Conservation (phyloP, 2,329 filamentous ascomycete genomes). For the Curvularia eragrostidis region DNA sequence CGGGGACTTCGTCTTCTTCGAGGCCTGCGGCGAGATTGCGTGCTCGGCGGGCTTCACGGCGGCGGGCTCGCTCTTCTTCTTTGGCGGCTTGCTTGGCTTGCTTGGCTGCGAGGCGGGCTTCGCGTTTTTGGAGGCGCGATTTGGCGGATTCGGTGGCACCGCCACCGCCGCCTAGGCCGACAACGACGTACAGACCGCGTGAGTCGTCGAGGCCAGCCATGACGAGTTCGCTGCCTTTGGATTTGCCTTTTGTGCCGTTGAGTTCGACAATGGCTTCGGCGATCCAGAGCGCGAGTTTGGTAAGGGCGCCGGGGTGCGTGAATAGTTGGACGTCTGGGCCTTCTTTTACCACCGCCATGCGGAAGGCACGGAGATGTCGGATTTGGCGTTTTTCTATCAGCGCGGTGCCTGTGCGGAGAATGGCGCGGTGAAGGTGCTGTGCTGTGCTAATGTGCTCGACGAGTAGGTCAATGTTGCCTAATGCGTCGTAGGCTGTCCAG, state of each 20-base stretch:
- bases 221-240: conserved; percentile 80
- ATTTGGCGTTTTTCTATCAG: conserved; percentile 94
- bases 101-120: conserved; percentile 67
- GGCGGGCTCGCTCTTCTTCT: conserved; percentile 68
- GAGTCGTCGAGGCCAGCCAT: conserved; percentile 88
- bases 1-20: conserved; percentile 65
- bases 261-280: conserved; percentile 90
- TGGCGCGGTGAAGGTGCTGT: conserved; percentile 88
- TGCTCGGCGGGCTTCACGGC: conserved; percentile 56
- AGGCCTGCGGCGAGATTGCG: conserved; percentile 62
- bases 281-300: conserved; percentile 93
- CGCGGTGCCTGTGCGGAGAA: conserved; percentile 89
- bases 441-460: conserved; percentile 80
- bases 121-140: conserved; percentile 71
- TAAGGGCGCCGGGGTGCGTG: conserved; percentile 88
- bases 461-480: conserved; percentile 68
- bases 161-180: conserved; percentile 89
- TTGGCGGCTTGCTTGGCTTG: conserved; percentile 55
- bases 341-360: conserved; percentile 95
- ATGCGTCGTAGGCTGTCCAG: conserved; percentile 66
- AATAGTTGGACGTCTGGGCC: conserved; percentile 91
- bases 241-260: conserved; percentile 73
- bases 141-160: conserved; percentile 68
- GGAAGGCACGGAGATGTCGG: conserved; percentile 87
- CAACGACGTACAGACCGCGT: conserved; percentile 86